Evolutionary conservation across 768 basidiomycete species (phyloP).

Genomic region (Trametes villosa): DNA sequence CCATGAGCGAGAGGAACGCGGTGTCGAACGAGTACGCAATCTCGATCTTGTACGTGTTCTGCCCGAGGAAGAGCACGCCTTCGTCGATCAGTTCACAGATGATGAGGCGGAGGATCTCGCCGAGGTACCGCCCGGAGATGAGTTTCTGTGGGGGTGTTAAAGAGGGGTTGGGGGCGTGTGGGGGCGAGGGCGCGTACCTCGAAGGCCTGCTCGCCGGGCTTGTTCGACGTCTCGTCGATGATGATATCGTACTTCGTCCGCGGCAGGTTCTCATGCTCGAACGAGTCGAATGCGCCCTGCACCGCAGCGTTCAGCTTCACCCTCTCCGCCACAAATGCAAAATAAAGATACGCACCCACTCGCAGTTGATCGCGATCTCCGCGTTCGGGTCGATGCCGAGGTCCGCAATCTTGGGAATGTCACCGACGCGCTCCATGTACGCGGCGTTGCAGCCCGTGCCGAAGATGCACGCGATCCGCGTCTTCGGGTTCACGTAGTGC

Average conservation of each 20-base stretch:
- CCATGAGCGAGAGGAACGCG: constrained; percentile 96
- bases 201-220: constrained; percentile 93
- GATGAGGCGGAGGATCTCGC: constrained; percentile 94
- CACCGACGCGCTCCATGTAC: constrained; percentile 89
- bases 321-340: neutral
- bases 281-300: constrained; percentile 97
- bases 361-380: constrained; percentile 96
- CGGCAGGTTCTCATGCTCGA: constrained; percentile 91
- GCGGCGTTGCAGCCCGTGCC: constrained; percentile 99
- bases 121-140: constrained; percentile 93
- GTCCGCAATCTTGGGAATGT: constrained; percentile 83
- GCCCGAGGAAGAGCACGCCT: constrained; percentile 96
- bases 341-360: constrained; percentile 61
- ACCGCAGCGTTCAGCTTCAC: neutral
- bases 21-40: constrained; percentile 93
- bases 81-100: constrained; percentile 95
- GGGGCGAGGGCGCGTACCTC: constrained; percentile 54
- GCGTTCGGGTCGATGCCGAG: constrained; percentile 67
- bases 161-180: neutral
- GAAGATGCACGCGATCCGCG: constrained; percentile 95
- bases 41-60: constrained; percentile 98
- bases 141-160: constrained; percentile 65
- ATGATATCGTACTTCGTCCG: constrained; percentile 92
- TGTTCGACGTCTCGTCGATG: constrained; percentile 95
- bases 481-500: constrained; percentile 88